Percentiles rank a stretch among this genome's conserved stretches.
phyloP scores from a whole-genome alignment of 257 asterid genomes.

The Eustoma russellianum region DNA sequence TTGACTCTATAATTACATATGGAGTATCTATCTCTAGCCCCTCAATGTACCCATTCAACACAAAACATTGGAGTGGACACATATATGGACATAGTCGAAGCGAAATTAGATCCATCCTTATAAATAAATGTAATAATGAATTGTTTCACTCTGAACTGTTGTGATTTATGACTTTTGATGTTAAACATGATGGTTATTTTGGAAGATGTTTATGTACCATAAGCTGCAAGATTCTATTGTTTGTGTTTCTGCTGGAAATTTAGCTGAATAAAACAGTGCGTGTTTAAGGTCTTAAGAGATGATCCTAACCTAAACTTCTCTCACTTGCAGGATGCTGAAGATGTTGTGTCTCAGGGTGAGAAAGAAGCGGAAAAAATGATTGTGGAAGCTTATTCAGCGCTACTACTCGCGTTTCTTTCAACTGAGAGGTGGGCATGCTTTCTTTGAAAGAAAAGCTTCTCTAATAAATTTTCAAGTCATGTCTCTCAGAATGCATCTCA shows the following conservation, averaged over 20 bases:
- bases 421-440: conserved; percentile 61
- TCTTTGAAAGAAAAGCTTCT: not conserved
- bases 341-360: conserved; percentile 71
- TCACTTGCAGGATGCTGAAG: conserved; percentile 71
- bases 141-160: no score
- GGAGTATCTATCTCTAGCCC: no score
- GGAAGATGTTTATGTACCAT: no score
- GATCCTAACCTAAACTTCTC: not conserved
- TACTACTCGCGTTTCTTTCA: conserved; percentile 94
- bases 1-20: no score
- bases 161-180: no score
- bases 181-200: no score
- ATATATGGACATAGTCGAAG: no score
- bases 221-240: no score
- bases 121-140: no score
- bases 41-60: no score
- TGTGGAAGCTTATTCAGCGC: conserved; percentile 95
- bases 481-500: conserved; percentile 11
- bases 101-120: no score
- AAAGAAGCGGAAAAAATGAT: conserved; percentile 98
- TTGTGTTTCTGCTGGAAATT: not conserved
- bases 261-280: not conserved
- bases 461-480: conserved; percentile 2
- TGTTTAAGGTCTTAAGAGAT: not conserved
- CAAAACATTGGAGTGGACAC: no score